Evolutionary conservation across 106 monocot species (phyloP), one percentile per base, ranked within the genome.

Genomic region (Allium fistulosum): DNA sequence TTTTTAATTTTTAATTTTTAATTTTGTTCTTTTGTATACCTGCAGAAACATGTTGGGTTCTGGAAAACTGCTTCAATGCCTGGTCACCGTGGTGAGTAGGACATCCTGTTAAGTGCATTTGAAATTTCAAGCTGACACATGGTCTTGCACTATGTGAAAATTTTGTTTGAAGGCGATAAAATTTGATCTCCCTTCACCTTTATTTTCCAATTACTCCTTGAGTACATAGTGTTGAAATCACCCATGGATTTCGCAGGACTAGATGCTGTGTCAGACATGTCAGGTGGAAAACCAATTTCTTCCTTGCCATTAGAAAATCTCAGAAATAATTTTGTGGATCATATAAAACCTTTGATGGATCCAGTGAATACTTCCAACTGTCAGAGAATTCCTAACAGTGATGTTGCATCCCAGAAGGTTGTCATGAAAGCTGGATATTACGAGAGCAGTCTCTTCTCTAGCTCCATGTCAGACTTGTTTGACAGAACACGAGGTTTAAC

Each of bases 21-120:
- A 37, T 37, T 37, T 37, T 37, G 5, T 37, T 5, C 37, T 37
- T 37, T 37, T 37, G 37, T 37, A 37, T 58, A 65, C 59, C 55
- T 51, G 60, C 85, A 92, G 84, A 82, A 72, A 56, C 80, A 80
- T 26, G 77, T 80, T 71, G 94, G 81, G 64, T 91, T 85, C 66
- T 81, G 83, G 80, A 88, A 81, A 60, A 52, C 63, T 10, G 80
- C 77, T 3, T 74, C 78, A 1, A n/a, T 77, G 72, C 68, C 76
- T 57, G 77, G 80, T 78, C 59, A 71, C 49, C 46, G 26, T 62
- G 84, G 87, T 92, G 67, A 80, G 91, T 76, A 37, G 2, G 37
- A 37, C 37, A 37, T 0, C 37, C 37, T 37, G 5, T 37, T 37
- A 37, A 37, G 37, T 37, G 37, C 37, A 37, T 1, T 37, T 37